Base-by-base conservation (phyloP, 768 basidiomycete genomes). In the Leccinellum albellum region DNA sequence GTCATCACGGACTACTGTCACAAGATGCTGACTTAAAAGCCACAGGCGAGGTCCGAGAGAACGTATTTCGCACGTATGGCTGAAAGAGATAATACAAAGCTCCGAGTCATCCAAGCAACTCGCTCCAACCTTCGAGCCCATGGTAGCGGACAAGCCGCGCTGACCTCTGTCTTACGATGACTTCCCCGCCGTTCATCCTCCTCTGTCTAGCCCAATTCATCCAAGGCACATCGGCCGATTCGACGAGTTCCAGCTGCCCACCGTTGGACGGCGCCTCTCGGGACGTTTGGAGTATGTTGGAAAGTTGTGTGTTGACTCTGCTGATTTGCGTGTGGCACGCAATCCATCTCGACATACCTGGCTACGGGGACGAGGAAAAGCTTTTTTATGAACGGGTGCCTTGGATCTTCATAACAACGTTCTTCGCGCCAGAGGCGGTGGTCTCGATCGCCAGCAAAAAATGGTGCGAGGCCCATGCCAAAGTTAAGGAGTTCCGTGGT, bases 291-390 rank as follows among this genome's bases (percentile, higher is more conserved):
- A 40, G 17, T 14, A 20, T 51, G 12, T n/a, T 51, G 6, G 50
- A 26, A 17, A 51, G 9, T n/a, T 51, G 50, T 20, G 50, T 26
- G 14, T 0, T 40, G 50, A 51, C 50, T 17, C 15, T 51, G 33
- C 7, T 51, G 35, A 51, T 51, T 28, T 51, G 50, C n/a, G 50
- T 51, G 12, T 51, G 50, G 50, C 50, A 40, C 17, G 24, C 50
- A n/a, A 20, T 51, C 35, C 50, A 51, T n/a, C 50, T 26, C 24
- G 50, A 40, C 24, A 13, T 51, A 17, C 50, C 50, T 33, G 49
- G 49, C 29, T 50, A 6, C 33, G 29, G 24, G 6, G 46, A 33
- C 29, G 32, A 50, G 10, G 48, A 8, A n/a, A 33, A 32, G 23
- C 21, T 1, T 13, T 50, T 50, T 10, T 50, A 32, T 8, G 31